These are phyloP conservation scores for Eimeria sp. DNA, from an alignment of 169 alveolate genomes.

Conservation along the genomic window DNA sequence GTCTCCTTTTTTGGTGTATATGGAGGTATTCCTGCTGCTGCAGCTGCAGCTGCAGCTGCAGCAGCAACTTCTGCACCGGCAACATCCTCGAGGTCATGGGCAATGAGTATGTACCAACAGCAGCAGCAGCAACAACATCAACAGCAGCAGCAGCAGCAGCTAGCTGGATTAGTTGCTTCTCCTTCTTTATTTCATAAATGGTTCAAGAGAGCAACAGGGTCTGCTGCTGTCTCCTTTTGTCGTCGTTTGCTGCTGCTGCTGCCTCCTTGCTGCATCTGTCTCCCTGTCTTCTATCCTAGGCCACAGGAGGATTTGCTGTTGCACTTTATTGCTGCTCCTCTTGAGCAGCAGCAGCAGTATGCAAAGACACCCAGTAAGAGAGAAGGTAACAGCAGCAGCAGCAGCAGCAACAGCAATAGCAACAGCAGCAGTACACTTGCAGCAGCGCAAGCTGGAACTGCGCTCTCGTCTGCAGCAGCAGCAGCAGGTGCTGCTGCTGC, in stretches of 20 bases:
- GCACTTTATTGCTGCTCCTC: constrained; percentile 39
- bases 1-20: constrained; percentile 22
- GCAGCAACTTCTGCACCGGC: not conserved
- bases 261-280: constrained; percentile 22
- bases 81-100: not conserved
- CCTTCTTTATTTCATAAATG: constrained; percentile 8
- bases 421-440: not conserved
- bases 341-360: constrained; percentile 40
- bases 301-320: constrained; percentile 31
- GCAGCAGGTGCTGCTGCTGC: constrained; percentile 11
- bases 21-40: not conserved
- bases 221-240: not conserved
- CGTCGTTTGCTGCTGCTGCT: constrained; percentile 48
- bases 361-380: not conserved
- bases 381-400: constrained; percentile 16
- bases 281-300: not conserved
- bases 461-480: constrained; percentile 1
- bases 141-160: constrained; percentile 38
- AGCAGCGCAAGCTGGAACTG: not conserved
- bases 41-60: constrained; percentile 35
- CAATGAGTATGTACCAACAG: not conserved
- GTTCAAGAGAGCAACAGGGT: not conserved
- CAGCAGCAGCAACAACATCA: not conserved
- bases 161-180: not conserved
- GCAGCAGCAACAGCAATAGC: constrained; percentile 6